Percentiles rank a stretch among this genome's conserved stretches.
These are phyloP conservation scores for Endotrypanum monterogeii DNA, from an alignment of 208 protist species.

Conservation along the genomic window DNA sequence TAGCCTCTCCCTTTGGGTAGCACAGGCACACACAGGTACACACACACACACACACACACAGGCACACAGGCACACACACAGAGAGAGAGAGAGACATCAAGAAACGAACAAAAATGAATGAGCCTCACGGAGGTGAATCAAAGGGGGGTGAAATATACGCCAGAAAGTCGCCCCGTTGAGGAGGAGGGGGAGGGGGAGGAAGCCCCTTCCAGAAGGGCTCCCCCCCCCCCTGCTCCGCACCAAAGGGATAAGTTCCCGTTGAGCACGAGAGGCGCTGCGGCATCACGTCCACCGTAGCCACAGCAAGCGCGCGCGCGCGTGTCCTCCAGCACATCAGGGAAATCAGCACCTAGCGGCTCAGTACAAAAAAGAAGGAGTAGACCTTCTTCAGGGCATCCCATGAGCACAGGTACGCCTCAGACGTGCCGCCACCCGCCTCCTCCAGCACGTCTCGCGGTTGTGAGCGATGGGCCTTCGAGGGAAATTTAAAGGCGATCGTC, in stretches of 20 bases:
- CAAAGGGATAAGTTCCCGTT: too few species aligned
- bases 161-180: too few species aligned
- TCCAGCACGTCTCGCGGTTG: conserved; percentile 37
- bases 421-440: conserved; percentile 27
- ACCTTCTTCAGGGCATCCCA: conserved; percentile 74
- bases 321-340: not conserved
- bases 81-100: too few species aligned
- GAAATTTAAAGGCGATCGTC: conserved; percentile 82
- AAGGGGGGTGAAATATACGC: too few species aligned
- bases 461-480: conserved; percentile 35
- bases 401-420: conserved; percentile 45
- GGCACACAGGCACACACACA: too few species aligned
- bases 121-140: too few species aligned
- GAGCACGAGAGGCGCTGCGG: not conserved
- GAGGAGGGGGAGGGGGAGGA: too few species aligned
- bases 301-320: not conserved
- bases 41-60: too few species aligned
- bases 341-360: conserved; percentile 43
- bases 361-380: conserved; percentile 81
- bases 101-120: too few species aligned
- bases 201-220: not conserved
- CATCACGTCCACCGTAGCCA: not conserved
- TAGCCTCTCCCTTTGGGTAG: too few species aligned
- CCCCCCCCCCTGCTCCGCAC: not conserved
- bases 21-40: too few species aligned